Evolutionary conservation across 2,329 filamentous ascomycete genomes (phyloP), one percentile per base, ranked within the genome.

Genomic region (Gaeumannomyces sp.): DNA sequence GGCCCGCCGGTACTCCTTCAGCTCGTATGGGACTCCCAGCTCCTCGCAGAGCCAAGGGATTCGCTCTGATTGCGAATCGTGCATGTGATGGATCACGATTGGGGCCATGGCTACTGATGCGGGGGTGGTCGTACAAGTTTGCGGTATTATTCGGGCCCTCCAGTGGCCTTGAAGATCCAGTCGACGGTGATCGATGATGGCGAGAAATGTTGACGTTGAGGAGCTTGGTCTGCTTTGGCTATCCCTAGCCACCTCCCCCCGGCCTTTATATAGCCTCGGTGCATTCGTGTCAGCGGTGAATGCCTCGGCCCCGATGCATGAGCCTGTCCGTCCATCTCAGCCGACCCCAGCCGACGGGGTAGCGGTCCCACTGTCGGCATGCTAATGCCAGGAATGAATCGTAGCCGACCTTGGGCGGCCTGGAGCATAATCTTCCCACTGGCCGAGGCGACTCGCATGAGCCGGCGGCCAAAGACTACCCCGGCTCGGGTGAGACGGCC

Each of bases 1-100:
- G 4, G 73, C 69, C n/a, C 76, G 70, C 53, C 73, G 65, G 70
- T 76, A 72, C 11, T 61, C 64, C 35, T 70, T 70, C 28, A 72
- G 67, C 13, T 66, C 64, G 71, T 89, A 89, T 2, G 77, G 71
- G 63, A 90, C 73, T 61, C 74, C 57, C 25, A 89, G 82, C 73
- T 90, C 87, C 73, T 90, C 87, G 72, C 85, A 85, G 60, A 89
- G 81, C 81, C 84, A 89, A 70, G 83, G 75, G 63, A 89, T 79
- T 57, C 87, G 85, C 72, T 89, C 86, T 50, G 85, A 88, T 72
- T 89, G 85, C 14, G 84, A 86, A 72, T 78, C 70, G 60, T 79
- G 76, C n/a, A 86, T 80, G 69, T 86, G 83, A 70, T 86, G 83
- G 27, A 85, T 68, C 35, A 73, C 74, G 59, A 83, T 53, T 10